phyloP scores from a whole-genome alignment of 169 alveolate genomes.

The Plasmodium knowlesi region DNA sequence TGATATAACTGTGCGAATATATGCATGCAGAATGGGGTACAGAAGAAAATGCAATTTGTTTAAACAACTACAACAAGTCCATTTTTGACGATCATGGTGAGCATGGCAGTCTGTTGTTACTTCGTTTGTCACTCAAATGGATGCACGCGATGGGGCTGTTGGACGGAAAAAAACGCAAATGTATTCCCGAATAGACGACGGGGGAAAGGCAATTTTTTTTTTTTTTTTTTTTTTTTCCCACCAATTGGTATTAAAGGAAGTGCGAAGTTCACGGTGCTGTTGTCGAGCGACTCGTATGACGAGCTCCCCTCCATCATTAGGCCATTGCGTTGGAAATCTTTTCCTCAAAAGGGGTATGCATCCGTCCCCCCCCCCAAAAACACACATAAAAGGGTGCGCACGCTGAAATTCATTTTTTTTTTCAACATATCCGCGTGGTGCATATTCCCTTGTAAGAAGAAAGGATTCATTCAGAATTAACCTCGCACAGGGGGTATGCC shows the following conservation, averaged over 20 bases:
- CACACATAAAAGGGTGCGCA: background rate
- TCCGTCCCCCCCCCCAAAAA: background rate
- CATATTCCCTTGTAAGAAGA: background rate
- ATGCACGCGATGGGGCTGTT: background rate
- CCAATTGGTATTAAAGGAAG: background rate
- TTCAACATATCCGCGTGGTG: background rate
- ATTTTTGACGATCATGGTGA: background rate
- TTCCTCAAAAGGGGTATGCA: background rate
- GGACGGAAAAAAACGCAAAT: background rate
- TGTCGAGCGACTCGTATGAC: background rate
- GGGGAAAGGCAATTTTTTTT: background rate
- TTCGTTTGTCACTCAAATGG: background rate
- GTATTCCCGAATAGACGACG: background rate
- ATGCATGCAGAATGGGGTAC: background rate
- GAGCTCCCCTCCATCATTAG: background rate
- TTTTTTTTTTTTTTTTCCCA: too few species aligned
- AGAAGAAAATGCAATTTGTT: background rate
- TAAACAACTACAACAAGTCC: background rate
- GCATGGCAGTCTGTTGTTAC: background rate
- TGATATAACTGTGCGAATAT: background rate
- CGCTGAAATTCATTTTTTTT: background rate
- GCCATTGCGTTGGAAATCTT: background rate
- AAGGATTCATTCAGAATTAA: background rate
- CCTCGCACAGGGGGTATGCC: background rate
- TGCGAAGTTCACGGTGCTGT: background rate